Conservation (phyloP, 129 eudicot genomes). For the Centrapalus pauciflorus region DNA sequence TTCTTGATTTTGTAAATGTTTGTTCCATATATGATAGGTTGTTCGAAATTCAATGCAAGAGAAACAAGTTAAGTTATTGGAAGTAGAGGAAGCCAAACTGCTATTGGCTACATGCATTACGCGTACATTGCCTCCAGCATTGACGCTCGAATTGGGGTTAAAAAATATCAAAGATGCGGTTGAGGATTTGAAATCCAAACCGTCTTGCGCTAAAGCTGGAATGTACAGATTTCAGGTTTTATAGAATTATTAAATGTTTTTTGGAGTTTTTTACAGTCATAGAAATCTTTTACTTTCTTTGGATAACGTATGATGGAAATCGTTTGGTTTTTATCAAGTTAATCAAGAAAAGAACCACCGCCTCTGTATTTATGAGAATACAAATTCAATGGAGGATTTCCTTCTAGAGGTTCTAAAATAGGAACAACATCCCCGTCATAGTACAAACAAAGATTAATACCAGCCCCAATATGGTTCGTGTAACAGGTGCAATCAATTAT, state of each 20-base stretch:
- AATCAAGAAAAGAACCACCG: background rate
- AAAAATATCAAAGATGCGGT: conserved; percentile 49
- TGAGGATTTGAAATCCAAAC: conserved; percentile 43
- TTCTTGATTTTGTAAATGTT: background rate
- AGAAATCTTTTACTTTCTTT: too few species aligned
- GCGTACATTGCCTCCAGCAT: conserved; percentile 63
- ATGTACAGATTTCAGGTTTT: conserved; percentile 79
- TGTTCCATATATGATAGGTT: conserved; percentile 25
- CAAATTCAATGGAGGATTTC: background rate
- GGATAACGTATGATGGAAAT: too few species aligned
- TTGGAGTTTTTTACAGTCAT: too few species aligned
- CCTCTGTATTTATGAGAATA: background rate
- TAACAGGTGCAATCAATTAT: background rate
- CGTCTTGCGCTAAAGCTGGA: conserved; percentile 49
- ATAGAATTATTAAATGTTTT: background rate
- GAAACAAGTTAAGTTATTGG: conserved; percentile 28
- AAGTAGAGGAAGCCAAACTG: conserved; percentile 51
- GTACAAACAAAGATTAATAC: background rate
- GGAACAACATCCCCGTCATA: background rate
- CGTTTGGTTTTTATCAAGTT: too few species aligned
- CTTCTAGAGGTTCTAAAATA: background rate
- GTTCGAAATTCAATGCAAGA: conserved; percentile 28
- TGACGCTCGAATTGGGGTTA: conserved; percentile 70
- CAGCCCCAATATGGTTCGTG: background rate
- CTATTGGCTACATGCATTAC: conserved; percentile 68